A percentile compares a stretch with the other conserved stretches of the same genome.
phyloP scores from a whole-genome alignment of 176 grass and related monocot species.

The Paspalum notatum region DNA sequence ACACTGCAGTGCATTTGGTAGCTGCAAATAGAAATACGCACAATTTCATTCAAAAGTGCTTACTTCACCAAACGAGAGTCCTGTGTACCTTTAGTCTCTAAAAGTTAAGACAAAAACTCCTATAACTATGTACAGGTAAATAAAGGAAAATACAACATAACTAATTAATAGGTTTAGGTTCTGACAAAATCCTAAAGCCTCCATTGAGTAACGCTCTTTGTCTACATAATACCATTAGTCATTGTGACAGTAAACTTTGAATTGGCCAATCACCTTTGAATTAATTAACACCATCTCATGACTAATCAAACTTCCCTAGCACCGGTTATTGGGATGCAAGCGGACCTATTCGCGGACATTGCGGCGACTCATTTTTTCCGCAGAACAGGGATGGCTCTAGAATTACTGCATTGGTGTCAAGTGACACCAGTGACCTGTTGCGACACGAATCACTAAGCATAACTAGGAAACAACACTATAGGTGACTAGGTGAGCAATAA shows the following conservation, averaged over 20 bases:
- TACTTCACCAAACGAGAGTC: not conserved
- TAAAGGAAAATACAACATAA: constrained; percentile 1
- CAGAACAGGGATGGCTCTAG: not conserved
- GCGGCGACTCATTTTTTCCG: too few relatives aligned
- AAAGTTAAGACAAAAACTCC: not conserved
- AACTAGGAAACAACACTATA: not conserved
- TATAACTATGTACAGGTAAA: constrained; percentile 10
- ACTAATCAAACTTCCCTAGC: constrained; percentile 3
- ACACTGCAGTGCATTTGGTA: constrained; percentile 22
- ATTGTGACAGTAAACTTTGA: not conserved
- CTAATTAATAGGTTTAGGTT: constrained; percentile 1
- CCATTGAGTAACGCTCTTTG: not conserved
- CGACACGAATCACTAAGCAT: not conserved
- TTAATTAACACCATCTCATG: not conserved
- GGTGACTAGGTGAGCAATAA: not conserved
- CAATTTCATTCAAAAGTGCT: not conserved
- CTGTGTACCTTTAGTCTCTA: constrained; percentile 22
- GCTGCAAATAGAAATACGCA: constrained; percentile 11
- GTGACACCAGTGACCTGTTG: not conserved
- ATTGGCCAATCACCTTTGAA: not conserved
- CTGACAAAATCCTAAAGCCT: constrained; percentile 2
- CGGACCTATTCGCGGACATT: too few relatives aligned
- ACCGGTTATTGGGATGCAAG: too few relatives aligned
- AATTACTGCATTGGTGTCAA: not conserved
- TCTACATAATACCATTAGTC: not conserved